Evolutionary conservation across 2,329 filamentous ascomycete genomes (phyloP), one percentile per base, ranked within the genome.

Genomic region (Drechslerella stenobrocha): DNA sequence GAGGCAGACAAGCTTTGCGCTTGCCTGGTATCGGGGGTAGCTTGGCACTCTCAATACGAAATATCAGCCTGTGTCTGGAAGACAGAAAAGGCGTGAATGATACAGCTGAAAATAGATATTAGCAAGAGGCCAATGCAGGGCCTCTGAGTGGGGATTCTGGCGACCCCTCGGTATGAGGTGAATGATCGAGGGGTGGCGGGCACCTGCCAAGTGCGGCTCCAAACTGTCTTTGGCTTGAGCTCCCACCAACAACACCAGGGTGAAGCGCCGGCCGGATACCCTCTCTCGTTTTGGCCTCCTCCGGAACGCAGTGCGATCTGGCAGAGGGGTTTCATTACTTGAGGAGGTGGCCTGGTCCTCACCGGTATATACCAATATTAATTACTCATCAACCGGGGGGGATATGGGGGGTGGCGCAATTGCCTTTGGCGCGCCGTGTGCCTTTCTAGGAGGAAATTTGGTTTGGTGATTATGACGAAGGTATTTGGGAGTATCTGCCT

Each of bases 1-100:
- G 40, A 20, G 40, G 11, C 8, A 48, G 52, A 65, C 60, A 65
- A 65, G 60, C 60, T 65, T 65, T 64, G 26, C 28, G 34, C 34
- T 42, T 56, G 26, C 32, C 46, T 28, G 28, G 45, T 13, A 40
- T 18, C 6, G 7, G 5, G 6, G 5, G 32, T 56, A 28, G 52
- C 60, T 65, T 65, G 60, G 52, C 60, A 35, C n/a, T n/a, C n/a
- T n/a, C n/a, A n/a, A n/a, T 37, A 18, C 51, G 15, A 46, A 35
- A 48, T 30, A 58, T 45, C 23, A 47, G 15, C 45, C 53, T 40
- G 37, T 32, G 45, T 46, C 24, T 26, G n/a, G n/a, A 34, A 32
- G 20, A 47, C n/a, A 22, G 18, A 42, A 3, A 20, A 42, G 15
- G 37, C 37, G 6, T 20, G 18, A 42, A 42, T 20, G 15, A n/a